Percentiles rank a stretch among this genome's conserved stretches.
Conservation (phyloP, 306 rosid species). For the Trichosanthes cucumerina region DNA sequence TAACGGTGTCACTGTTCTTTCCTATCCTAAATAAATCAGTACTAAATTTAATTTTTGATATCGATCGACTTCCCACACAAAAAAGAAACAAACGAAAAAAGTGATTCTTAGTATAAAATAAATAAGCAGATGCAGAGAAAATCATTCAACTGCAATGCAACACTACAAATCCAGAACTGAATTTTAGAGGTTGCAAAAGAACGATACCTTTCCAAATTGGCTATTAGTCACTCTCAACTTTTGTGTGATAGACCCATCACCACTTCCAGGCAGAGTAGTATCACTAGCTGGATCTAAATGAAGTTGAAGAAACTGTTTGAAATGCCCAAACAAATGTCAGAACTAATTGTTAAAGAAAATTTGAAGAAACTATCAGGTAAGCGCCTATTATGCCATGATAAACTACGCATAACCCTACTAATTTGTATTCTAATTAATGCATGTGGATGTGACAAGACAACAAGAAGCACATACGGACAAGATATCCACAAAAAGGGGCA, state of each 20-base stretch:
- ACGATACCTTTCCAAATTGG: conserved; percentile 94
- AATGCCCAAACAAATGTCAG: conserved; percentile 29
- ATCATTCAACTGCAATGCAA: background rate
- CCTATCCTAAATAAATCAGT: background rate
- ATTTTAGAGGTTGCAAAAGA: background rate
- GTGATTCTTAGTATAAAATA: background rate
- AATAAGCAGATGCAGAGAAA: background rate
- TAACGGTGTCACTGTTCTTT: background rate
- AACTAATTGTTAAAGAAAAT: conserved; percentile 5
- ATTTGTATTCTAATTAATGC: background rate
- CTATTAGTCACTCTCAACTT: conserved; percentile 76
- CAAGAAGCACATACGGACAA: background rate
- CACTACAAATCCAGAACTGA: background rate
- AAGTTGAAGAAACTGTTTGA: conserved; percentile 83
- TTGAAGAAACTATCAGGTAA: background rate
- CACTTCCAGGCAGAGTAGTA: conserved; percentile 58
- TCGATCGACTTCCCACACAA: background rate
- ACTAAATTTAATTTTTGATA: background rate
- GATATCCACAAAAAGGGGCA: background rate
- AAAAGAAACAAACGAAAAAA: background rate
- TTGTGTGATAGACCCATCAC: conserved; percentile 67
- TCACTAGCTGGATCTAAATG: conserved; percentile 90
- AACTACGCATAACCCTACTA: background rate
- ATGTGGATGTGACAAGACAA: background rate
- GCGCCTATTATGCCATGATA: background rate